Base-by-base conservation (phyloP, 2,329 filamentous ascomycete species). In the Piedraia hortae region DNA sequence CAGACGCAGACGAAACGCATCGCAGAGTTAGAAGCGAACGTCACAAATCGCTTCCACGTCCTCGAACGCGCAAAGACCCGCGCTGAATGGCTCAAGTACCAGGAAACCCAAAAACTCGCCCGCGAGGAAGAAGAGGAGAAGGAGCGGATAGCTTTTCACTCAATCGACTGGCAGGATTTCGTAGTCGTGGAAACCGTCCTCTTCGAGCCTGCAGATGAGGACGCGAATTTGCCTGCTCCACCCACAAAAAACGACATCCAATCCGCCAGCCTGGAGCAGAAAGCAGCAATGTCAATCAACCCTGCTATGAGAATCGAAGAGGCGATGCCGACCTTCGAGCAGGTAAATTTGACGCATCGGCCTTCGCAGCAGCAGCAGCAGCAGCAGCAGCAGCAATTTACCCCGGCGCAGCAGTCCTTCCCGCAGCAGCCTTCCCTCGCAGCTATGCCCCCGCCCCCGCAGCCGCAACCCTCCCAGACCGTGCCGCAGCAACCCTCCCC, bases 111-210 rank as follows among this genome's bases (percentile, higher is more conserved):
- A 48, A 82, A 80, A 43, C 63, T 68, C 35, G 74, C 80, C 53
- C 78, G 80, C 40, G 78, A 89, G 37, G 77, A 88, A 38, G 66
- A 80, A 30, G 71, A 70, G 18, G 73, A 88, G 39, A 65, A 77
- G 37, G 74, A 90, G 43, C 67, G 68, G 37, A 42, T 66, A 21
- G 58, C 59, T 23, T 71, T 85, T 44, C 71, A 72, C 1, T 71
- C 85, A 35, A 85, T 97, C 30, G 85, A 97, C 45, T 97, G 85
- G 85, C 75, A 89, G 39, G 82, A 93, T 42, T 97, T 97, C 36
- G 69, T 82, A 15, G 72, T 97, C 10, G 78, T 91, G 19, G 85
- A 91, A 46, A 91, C 80, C 1, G 80, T 97, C 24, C 56, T 77
- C 9, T 97, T 97, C 45, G 78, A 65, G 26, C 80, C 90, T 34